phyloP scores from a whole-genome alignment of 768 basidiomycete genomes.

The Ephemerocybe angulata region DNA sequence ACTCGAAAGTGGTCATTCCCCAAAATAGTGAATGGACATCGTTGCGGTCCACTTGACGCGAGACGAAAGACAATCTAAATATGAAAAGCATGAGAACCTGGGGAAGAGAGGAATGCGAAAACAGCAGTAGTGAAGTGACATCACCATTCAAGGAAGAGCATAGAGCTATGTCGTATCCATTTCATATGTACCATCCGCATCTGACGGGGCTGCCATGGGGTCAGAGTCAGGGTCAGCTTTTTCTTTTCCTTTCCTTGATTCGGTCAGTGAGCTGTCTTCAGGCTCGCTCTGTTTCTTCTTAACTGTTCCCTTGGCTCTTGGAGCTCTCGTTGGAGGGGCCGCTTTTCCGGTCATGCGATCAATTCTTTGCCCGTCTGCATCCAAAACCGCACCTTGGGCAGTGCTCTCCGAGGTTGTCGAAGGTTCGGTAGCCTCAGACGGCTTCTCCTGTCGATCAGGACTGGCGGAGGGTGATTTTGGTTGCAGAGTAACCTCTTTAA shows the following conservation, averaged over 20 bases:
- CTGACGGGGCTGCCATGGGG: neutral
- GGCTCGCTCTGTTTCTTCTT: slow-evolving; percentile 5
- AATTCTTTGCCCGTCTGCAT: slow-evolving; percentile 5
- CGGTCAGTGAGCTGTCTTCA: neutral
- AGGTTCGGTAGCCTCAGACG: neutral
- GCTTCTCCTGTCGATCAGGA: neutral
- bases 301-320: slow-evolving; percentile 1
- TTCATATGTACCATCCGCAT: neutral
- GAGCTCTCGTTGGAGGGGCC: slow-evolving; percentile 1
- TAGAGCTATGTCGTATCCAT: neutral
- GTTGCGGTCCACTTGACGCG: no score
- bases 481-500: slow-evolving; percentile 64
- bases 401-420: neutral
- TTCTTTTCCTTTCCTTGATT: neutral
- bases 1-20: no score
- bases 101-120: no score
- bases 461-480: slow-evolving; percentile 25
- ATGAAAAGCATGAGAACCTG: no score
- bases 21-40: no score
- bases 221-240: neutral
- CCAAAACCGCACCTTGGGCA: neutral
- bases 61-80: no score
- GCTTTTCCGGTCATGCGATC: slow-evolving; percentile 9
- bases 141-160: no score
- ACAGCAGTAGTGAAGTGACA: no score